Evolutionary conservation across 1,139 yeast species (phyloP), one percentile per base, ranked within the genome.

Genomic region (Pichia sp.): DNA sequence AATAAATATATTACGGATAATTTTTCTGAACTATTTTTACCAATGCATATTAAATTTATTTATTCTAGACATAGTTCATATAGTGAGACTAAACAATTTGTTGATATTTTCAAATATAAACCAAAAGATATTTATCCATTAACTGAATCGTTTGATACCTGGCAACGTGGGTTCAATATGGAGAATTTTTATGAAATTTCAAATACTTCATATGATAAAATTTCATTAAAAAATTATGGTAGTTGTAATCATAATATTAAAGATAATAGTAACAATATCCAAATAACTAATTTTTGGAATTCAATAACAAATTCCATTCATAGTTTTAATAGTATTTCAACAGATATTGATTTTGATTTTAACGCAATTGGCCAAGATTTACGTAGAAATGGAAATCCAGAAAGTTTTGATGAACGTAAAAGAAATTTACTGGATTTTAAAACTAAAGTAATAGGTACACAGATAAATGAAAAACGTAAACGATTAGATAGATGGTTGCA

Each of bases 21-120:
- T 25, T 4, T 3, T 8, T 23, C 30, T 3, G 30, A 35, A 22
- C 6, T 25, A 4, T 47, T 39, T 22, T 31, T 47, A 2, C 55
- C 56, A 9, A 20, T 30, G n/a, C 36, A 43, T 9, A 29, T 54
- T 1, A 41, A 39, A 30, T 49, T 47, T 32, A 39, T 53, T 6
- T 48, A 45, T 41, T 49, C 51, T 3, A 42, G 55, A 26, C 57
- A 55, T 29, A 53, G 56, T 27, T 48, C 54, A 2, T 52, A 45
- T 16, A 30, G 25, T 6, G 58, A 54, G 30, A 50, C 55, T 1
- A 36, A 35, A 6, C 27, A 39, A 1, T 51, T 54, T 37, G 30
- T 52, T 6, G 30, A 41, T 5, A n/a, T 48, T 12, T 53, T 55
- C 35, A 35, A 42, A 16, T 6, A 35, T 4, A 44, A 44, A 26